Percentiles rank a stretch among this genome's conserved stretches.
phyloP scores from a whole-genome alignment of 176 grass and related monocot genomes.

The Musa beccarii region DNA sequence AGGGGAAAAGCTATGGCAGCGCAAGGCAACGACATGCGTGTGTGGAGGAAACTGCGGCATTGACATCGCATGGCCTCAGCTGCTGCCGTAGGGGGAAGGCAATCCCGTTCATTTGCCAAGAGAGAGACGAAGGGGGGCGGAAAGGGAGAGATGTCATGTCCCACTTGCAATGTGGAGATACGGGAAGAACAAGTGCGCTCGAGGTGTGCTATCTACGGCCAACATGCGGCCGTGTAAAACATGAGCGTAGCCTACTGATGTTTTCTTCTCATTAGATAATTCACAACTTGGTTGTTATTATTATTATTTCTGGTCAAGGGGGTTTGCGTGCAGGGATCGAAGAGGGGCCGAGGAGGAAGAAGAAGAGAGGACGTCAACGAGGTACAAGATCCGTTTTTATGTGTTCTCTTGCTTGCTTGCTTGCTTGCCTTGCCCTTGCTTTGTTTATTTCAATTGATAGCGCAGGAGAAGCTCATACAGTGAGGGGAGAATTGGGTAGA shows the following conservation, averaged over 20 bases:
- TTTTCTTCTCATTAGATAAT: background rate
- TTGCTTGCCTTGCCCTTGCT: background rate
- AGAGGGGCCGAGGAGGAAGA: background rate
- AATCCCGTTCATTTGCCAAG: background rate
- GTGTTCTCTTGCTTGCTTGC: background rate
- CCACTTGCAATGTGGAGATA: constrained; percentile 3
- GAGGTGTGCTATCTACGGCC: background rate
- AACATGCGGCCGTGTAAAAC: background rate
- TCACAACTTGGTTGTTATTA: background rate
- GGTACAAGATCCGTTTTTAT: background rate
- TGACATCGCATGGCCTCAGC: background rate
- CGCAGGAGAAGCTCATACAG: too few relatives aligned
- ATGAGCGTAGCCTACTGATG: background rate
- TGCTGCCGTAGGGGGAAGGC: constrained; percentile 11
- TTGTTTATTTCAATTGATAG: background rate
- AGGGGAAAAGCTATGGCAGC: background rate
- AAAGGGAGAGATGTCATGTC: background rate
- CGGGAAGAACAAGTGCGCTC: background rate
- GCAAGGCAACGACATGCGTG: background rate
- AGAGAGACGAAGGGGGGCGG: background rate
- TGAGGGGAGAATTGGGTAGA: too few relatives aligned
- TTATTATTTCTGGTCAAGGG: background rate
- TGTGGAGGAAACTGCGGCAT: background rate
- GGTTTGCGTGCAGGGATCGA: constrained; percentile 1
- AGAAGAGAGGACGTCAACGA: background rate